Conservation (phyloP, 129 eudicot genomes). For the Helianthus tuberosus region DNA sequence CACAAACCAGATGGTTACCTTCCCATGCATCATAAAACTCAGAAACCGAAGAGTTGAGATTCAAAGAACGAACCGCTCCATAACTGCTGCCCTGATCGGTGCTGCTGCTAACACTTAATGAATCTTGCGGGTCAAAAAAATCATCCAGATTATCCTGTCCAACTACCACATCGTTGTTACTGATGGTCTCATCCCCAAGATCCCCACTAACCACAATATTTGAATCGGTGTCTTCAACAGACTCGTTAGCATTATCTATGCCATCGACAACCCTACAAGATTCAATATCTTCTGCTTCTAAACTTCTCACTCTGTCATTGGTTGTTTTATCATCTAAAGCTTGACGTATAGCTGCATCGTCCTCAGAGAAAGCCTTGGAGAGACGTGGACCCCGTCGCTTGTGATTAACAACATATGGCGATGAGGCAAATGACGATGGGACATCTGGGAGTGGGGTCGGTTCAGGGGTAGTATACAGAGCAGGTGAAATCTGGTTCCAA, state of each 20-base stretch:
- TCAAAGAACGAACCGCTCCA: conserved; percentile 50
- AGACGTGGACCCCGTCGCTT: conserved; percentile 95
- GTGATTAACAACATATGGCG: conserved; percentile 88
- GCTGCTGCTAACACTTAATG: conserved; percentile 58
- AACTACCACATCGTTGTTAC: conserved; percentile 13
- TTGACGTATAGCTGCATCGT: conserved; percentile 39
- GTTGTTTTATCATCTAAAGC: conserved; percentile 38
- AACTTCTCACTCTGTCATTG: conserved; percentile 24
- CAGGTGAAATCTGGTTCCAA: conserved; percentile 69
- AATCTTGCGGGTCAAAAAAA: conserved; percentile 75
- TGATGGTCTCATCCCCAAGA: conserved; percentile 11
- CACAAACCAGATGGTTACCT: conserved; percentile 46
- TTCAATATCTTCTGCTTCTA: conserved; percentile 43
- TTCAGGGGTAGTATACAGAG: conserved; percentile 76
- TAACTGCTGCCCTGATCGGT: conserved; percentile 45
- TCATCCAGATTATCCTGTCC: conserved; percentile 48
- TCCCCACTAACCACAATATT: conserved; percentile 26
- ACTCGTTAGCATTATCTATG: conserved; percentile 11
- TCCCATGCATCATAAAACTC: conserved; percentile 99
- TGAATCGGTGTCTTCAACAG: conserved; percentile 20
- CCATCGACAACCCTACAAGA: conserved; percentile 22
- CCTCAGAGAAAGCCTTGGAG: conserved; percentile 57
- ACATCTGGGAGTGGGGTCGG: conserved; percentile 64
- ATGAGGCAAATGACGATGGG: conserved; percentile 64
- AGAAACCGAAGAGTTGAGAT: conserved; percentile 47